These are phyloP conservation scores for Zymoseptoria crescenta DNA, from an alignment of 2,329 filamentous ascomycete genomes.

Conservation along the genomic window DNA sequence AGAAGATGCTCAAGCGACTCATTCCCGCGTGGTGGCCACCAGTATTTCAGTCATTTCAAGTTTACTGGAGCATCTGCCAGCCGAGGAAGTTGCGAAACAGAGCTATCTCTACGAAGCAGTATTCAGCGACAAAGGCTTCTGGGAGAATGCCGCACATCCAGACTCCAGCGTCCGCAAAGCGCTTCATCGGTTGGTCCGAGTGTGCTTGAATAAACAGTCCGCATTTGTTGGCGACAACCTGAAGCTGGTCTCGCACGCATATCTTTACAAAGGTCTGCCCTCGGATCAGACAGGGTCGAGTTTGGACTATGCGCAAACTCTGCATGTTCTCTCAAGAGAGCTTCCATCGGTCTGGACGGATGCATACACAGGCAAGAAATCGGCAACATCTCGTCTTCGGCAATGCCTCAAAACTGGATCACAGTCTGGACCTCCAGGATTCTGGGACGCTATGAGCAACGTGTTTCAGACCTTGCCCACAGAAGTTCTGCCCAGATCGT, in stretches of 20 bases:
- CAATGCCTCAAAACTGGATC: conserved; percentile 77
- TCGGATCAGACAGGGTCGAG: conserved; percentile 67
- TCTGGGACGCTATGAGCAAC: conserved; percentile 62
- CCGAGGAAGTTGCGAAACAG: conserved; percentile 52
- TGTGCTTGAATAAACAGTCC: conserved; percentile 42
- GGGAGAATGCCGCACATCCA: conserved; percentile 50
- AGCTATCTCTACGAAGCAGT: conserved; percentile 56
- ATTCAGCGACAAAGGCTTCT: conserved; percentile 55
- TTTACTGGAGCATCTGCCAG: conserved; percentile 39
- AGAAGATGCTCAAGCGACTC: conserved; percentile 82
- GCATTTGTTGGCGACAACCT: conserved; percentile 32
- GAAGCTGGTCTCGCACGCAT: conserved; percentile 55
- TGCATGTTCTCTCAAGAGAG: conserved; percentile 57
- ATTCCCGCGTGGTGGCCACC: conserved; percentile 65
- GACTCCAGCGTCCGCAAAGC: conserved; percentile 53
- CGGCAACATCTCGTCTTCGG: conserved; percentile 52
- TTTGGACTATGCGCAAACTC: conserved; percentile 58
- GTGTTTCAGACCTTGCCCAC: conserved; percentile 53
- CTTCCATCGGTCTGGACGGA: conserved; percentile 68
- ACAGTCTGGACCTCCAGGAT: conserved; percentile 62
- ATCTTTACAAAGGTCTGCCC: conserved; percentile 67
- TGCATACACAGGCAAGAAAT: conserved; percentile 51
- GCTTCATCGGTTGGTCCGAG: conserved; percentile 49
- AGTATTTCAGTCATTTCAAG: conserved; percentile 49
- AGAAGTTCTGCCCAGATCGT: conserved; percentile 46